These are phyloP conservation scores for Chlamydomonas sphaeroides DNA, from an alignment of 139 green algal genomes.

Conservation along the genomic window DNA sequence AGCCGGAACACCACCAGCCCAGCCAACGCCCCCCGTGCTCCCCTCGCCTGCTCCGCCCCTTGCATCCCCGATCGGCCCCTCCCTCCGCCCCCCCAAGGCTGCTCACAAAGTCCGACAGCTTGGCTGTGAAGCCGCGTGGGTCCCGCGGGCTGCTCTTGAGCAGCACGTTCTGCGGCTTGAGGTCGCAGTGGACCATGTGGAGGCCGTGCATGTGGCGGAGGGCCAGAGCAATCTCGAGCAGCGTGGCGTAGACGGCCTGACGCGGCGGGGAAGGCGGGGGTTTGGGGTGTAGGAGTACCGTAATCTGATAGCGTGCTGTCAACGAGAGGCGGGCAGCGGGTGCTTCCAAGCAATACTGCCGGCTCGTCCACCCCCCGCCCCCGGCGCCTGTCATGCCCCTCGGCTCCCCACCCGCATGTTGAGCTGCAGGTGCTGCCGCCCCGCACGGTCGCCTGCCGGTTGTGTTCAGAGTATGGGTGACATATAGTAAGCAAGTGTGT, in stretches of 20 bases:
- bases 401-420: conserved; percentile 9
- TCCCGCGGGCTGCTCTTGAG: conserved; percentile 53
- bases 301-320: neutral
- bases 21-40: too few species aligned
- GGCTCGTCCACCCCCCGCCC: neutral
- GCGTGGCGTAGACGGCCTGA: conserved; percentile 36
- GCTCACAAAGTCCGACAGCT: conserved; percentile 81
- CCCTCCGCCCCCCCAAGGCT: too few species aligned
- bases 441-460: neutral
- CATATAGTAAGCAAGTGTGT: too few species aligned
- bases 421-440: conserved; percentile 14
- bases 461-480: too few species aligned
- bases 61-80: too few species aligned
- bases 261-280: neutral
- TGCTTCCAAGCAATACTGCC: too few species aligned
- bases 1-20: too few species aligned
- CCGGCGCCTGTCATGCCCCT: too few species aligned
- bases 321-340: too few species aligned
- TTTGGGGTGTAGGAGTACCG: neutral
- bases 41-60: too few species aligned
- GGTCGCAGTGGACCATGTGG: conserved; percentile 66
- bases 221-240: conserved; percentile 46
- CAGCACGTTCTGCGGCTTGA: conserved; percentile 81
- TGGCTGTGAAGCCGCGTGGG: conserved; percentile 65
- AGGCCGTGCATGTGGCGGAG: conserved; percentile 65